phyloP scores from a whole-genome alignment of 805 yeast genomes.

The Candida glaebosa region DNA sequence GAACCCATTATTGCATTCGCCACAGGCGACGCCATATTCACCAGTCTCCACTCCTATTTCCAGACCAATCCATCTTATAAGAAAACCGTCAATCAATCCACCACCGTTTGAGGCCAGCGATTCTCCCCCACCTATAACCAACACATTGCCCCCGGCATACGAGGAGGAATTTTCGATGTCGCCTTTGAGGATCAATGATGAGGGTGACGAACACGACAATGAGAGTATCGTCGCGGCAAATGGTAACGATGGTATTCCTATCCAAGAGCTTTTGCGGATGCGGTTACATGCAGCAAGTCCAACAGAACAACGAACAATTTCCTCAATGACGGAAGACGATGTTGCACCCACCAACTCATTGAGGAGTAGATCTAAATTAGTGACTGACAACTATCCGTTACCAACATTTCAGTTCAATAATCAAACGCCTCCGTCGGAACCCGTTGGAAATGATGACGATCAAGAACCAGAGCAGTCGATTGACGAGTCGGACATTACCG shows the following conservation, averaged over 20 bases:
- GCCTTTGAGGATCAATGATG: slow-evolving; percentile 5
- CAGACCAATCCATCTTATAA: slow-evolving; percentile 51
- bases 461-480: neutral
- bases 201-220: slow-evolving; percentile 6
- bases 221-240: neutral
- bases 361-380: neutral
- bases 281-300: slow-evolving; percentile 2
- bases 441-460: slow-evolving; percentile 1
- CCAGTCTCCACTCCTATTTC: slow-evolving; percentile 35
- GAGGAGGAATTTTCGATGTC: slow-evolving; percentile 13
- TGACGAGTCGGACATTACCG: slow-evolving; percentile 1
- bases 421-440: slow-evolving; percentile 5
- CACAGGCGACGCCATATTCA: slow-evolving; percentile 63
- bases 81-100: slow-evolving; percentile 58
- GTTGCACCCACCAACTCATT: neutral
- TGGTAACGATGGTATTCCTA: neutral
- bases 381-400: neutral
- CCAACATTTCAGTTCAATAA: neutral
- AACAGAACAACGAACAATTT: neutral
- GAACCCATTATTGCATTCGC: slow-evolving; percentile 46
- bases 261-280: neutral
- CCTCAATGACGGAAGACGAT: neutral
- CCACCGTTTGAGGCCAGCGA: slow-evolving; percentile 51
- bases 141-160: slow-evolving; percentile 32
- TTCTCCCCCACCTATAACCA: slow-evolving; percentile 12